A percentile compares a stretch with the other conserved stretches of the same genome.
phyloP scores from a whole-genome alignment of 2,329 filamentous ascomycete species.

The Arthrobotrys megalospora region DNA sequence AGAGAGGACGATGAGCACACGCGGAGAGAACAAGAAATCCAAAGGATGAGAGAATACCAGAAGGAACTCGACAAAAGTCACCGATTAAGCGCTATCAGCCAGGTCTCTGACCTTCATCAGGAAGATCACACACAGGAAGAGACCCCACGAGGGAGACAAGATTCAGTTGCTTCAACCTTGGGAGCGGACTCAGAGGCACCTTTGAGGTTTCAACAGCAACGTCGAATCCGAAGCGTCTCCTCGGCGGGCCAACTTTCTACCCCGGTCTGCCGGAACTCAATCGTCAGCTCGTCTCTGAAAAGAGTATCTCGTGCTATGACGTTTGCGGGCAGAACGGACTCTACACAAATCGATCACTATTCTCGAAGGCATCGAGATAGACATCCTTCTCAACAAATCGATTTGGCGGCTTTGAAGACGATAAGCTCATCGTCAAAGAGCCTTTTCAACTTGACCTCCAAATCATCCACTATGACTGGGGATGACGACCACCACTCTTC shows the following conservation, averaged over 20 bases:
- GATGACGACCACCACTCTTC: slow-evolving; percentile 38
- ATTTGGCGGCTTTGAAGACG: slow-evolving; percentile 41
- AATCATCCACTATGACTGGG: slow-evolving; percentile 39
- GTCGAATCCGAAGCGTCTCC: slow-evolving; percentile 51
- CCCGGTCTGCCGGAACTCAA: slow-evolving; percentile 50
- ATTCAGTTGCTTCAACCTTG: slow-evolving; percentile 55
- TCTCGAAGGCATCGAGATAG: slow-evolving; percentile 27
- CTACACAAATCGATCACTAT: slow-evolving; percentile 40
- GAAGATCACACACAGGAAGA: slow-evolving; percentile 17
- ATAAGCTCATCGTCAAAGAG: slow-evolving; percentile 43
- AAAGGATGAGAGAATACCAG: slow-evolving; percentile 47
- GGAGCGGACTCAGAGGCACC: slow-evolving; percentile 47
- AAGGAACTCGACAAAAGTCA: slow-evolving; percentile 49
- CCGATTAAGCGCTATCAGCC: slow-evolving; percentile 35
- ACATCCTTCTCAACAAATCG: slow-evolving; percentile 30
- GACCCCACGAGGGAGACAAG: slow-evolving; percentile 40
- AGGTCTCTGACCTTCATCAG: slow-evolving; percentile 7
- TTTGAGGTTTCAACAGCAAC: slow-evolving; percentile 39
- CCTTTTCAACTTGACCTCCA: slow-evolving; percentile 47
- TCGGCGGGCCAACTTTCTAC: slow-evolving; percentile 49
- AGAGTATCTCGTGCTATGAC: slow-evolving; percentile 58
- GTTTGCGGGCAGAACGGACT: slow-evolving; percentile 45
- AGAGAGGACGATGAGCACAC: slow-evolving; percentile 57
- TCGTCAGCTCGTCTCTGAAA: slow-evolving; percentile 60
- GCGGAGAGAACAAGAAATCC: slow-evolving; percentile 41